Base-by-base conservation (phyloP, 805 yeast species). In the Barnettozyma salicaria region DNA sequence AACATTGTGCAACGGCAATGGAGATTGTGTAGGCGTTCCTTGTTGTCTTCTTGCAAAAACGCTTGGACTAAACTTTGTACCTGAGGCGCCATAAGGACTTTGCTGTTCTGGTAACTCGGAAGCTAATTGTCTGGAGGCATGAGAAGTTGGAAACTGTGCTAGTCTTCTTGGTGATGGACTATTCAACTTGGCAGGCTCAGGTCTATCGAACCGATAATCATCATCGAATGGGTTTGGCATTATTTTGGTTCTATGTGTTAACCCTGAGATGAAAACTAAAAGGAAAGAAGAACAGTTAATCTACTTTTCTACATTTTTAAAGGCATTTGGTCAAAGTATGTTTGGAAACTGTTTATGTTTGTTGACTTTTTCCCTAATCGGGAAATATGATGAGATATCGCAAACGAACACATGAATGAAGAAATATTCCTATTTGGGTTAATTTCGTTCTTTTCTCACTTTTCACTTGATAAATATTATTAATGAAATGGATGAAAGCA, bases 11-110 rank as follows among this genome's bases (percentile, higher is more conserved):
- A 22, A 9, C 20, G 41, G 41, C 12, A 38, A 23, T 9, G 28
- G 29, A 23, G 44, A 28, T 24, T 26, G 42, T 3, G 41, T 30
- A 8, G 7, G 6, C 7, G 29, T 18, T 18, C 27, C 51, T 42
- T 32, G 39, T 36, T 36, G 32, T 42, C 56, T 50, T 48, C 64
- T 61, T 17, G 58, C 53, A 40, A 65, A 61, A 5, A 67, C 60
- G 13, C 65, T 64, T 19, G 75, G 75, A 10, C 41, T 38, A 21
- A 34, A 38, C 14, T 34, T 38, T 6, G 37, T 30, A 14, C 24
- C 32, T 8, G 12, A 5, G 16, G n/a, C n/a, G n/a, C n/a, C n/a
- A n/a, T 12, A 9, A 22, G 9, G 25, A 17, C 14, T 12, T 13
- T 9, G 21, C 14, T 17, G 7, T 7, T 36, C 35, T 17, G 26